These are phyloP conservation scores for Melanogaster broomeanus DNA, from an alignment of 768 basidiomycete species.

Conservation along the genomic window DNA sequence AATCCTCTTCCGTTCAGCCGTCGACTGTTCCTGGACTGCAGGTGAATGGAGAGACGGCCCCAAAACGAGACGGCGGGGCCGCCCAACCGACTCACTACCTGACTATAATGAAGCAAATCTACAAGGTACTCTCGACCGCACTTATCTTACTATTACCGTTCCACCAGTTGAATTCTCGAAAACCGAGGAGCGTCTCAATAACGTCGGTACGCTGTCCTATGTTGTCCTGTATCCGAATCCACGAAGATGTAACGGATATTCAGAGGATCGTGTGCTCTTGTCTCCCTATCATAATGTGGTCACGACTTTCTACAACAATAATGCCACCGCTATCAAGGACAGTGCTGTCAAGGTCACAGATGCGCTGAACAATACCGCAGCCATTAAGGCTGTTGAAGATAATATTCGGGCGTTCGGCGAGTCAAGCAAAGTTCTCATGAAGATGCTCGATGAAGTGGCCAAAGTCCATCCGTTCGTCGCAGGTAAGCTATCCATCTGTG, in stretches of 20 bases:
- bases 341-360: neutral
- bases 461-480: conserved; percentile 29
- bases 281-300: neutral
- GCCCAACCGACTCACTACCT: neutral
- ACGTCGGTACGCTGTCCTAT: neutral
- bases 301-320: neutral
- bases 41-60: neutral
- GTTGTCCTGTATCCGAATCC: too few relatives aligned
- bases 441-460: conserved; percentile 26
- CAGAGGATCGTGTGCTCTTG: neutral
- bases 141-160: neutral
- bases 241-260: neutral
- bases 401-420: conserved; percentile 22
- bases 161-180: neutral
- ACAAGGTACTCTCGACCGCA: neutral
- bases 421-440: conserved; percentile 23
- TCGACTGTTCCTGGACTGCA: neutral
- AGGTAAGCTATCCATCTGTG: conserved; percentile 12
- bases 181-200: neutral
- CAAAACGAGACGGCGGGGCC: neutral
- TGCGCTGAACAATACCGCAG: neutral
- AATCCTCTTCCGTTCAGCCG: neutral
- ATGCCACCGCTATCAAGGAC: neutral
- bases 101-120: neutral
- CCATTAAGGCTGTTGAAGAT: conserved; percentile 10